phyloP scores from a whole-genome alignment of 2,329 filamentous ascomycete genomes.

The Neonectria magnoliae region DNA sequence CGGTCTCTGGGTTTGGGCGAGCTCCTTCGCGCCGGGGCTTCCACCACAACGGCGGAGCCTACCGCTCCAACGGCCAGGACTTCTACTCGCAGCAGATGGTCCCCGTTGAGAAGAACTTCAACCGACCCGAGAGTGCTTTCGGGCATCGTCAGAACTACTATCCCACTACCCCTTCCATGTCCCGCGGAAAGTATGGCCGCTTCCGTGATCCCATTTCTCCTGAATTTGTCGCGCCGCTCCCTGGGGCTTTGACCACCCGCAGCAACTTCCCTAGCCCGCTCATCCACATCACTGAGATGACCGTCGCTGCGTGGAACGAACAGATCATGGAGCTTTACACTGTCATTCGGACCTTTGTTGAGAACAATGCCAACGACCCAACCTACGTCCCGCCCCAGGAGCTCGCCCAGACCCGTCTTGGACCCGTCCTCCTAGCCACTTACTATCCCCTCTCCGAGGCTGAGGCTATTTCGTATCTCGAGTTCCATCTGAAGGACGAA shows the following conservation, averaged over 20 bases:
- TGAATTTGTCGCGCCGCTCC: constrained; percentile 27
- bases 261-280: constrained; percentile 39
- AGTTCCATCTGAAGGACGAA: constrained; percentile 52
- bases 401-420: constrained; percentile 45
- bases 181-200: constrained; percentile 44
- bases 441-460: constrained; percentile 51
- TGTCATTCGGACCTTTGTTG: constrained; percentile 50
- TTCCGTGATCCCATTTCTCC: constrained; percentile 41
- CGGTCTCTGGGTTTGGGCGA: constrained; percentile 29
- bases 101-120: constrained; percentile 33
- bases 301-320: constrained; percentile 48
- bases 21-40: constrained; percentile 45
- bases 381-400: constrained; percentile 43
- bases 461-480: constrained; percentile 54
- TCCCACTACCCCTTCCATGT: constrained; percentile 45
- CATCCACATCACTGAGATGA: constrained; percentile 49
- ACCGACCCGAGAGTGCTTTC: constrained; percentile 34
- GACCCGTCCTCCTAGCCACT: constrained; percentile 50
- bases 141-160: constrained; percentile 40
- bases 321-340: constrained; percentile 51
- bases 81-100: constrained; percentile 44
- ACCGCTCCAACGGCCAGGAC: constrained; percentile 48
- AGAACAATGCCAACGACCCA: constrained; percentile 47
- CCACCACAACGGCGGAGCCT: constrained; percentile 41
- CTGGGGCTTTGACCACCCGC: constrained; percentile 32